phyloP scores from a whole-genome alignment of 129 eudicot genomes.

The Logfia minima region DNA sequence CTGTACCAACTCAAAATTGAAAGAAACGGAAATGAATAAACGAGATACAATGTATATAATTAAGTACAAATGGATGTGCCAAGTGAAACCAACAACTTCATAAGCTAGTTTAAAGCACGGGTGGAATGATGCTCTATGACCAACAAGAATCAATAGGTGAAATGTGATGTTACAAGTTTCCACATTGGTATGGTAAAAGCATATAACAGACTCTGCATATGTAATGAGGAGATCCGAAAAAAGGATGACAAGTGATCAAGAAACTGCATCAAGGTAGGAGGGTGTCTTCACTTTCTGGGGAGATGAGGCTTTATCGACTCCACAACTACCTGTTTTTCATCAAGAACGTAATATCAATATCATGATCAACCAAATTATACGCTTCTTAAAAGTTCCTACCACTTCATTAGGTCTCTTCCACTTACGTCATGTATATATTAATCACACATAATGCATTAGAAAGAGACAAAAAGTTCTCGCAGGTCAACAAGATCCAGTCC shows the following conservation, averaged over 20 bases:
- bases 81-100: not conserved
- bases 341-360: slow-evolving; percentile 12
- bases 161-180: not conserved
- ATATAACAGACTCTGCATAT: not conserved
- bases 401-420: not conserved
- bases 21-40: no score
- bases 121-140: not conserved
- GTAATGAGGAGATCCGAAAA: not conserved
- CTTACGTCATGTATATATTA: not conserved
- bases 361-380: not conserved
- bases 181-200: not conserved
- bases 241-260: slow-evolving; percentile 8
- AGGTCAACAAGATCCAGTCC: not conserved
- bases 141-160: not conserved
- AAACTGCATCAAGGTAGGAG: slow-evolving; percentile 15
- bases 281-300: slow-evolving; percentile 49
- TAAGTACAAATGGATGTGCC: not conserved
- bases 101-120: not conserved
- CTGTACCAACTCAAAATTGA: not conserved
- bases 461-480: not conserved
- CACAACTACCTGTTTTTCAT: slow-evolving; percentile 71
- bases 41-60: not conserved
- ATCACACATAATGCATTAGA: not conserved
- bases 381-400: not conserved
- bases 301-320: slow-evolving; percentile 90